Base-by-base conservation (phyloP, 106 monocot genomes). In the Hemerocallis citrina region DNA sequence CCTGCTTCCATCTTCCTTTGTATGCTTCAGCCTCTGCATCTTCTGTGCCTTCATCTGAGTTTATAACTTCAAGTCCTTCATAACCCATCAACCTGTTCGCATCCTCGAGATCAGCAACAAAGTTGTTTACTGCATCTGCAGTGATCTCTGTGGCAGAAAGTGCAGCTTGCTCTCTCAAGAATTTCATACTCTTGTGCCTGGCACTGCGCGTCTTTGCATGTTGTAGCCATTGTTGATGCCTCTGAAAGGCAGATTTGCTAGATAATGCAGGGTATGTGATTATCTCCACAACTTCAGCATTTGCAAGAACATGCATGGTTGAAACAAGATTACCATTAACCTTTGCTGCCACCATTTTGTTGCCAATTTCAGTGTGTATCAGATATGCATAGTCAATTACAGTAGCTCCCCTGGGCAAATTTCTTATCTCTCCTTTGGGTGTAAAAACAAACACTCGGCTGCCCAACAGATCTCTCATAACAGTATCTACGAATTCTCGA, bases 271-370 rank as follows among this genome's bases (percentile, higher is more conserved):
- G 68, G 66, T 86, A 91, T 19, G 87, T 91, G 29, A 96, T 75
- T 71, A 96, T 86, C 76, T 96, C 96, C 35, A 96, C 96, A 43
- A 96, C 96, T 96, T 96, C 96, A 51, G 96, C 96, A 79, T 96
- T 96, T 69, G 78, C 74, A 37, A 96, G 79, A 19, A 84, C 69
- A 59, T 96, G 96, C 72, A 79, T 79, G 8, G 96, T 90, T 19
- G 90, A 79, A 71, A 91, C 90, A 36, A 81, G 81, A 76, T 84
- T 96, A 29, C 96, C 96, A 76, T 96, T 96, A 39, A 96, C 96
- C 81, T 91, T 96, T 46, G 96, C 90, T 30, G 84, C 86, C 17
- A 96, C 79, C 96, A 96, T 96, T 72, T 91, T 96, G 81, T 96
- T 96, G 39, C 91, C 96, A 68, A 96, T 81, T 65, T 96, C 96